A percentile compares a stretch with the other conserved stretches of the same genome.
phyloP scores from a whole-genome alignment of 2,329 filamentous ascomycete genomes.

The Penicillium sp. region DNA sequence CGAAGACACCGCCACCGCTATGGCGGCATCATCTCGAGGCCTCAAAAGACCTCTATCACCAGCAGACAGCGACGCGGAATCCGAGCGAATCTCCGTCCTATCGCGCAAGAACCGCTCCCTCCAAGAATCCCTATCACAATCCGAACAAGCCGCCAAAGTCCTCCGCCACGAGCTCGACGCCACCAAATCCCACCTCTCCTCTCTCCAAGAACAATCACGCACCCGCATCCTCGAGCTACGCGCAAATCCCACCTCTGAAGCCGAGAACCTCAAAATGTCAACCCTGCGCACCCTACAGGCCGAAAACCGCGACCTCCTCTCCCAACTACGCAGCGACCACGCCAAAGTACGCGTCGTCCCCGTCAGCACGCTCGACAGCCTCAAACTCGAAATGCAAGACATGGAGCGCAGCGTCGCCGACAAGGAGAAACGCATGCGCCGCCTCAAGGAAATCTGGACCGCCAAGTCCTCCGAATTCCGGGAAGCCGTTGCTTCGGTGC shows the following conservation, averaged over 20 bases:
- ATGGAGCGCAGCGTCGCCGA: conserved; percentile 65
- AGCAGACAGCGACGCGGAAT: conserved; percentile 51
- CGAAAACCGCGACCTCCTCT: conserved; percentile 79
- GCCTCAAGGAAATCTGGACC: conserved; percentile 89
- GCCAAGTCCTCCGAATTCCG: conserved; percentile 92
- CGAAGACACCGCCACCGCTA: conserved; percentile 21
- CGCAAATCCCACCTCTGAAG: conserved; percentile 85
- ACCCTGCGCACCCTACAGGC: conserved; percentile 73
- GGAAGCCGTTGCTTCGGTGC: conserved; percentile 83
- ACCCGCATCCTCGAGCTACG: conserved; percentile 82
- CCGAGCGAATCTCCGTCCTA: conserved; percentile 74
- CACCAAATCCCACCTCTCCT: conserved; percentile 66
- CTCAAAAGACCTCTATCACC: conserved; percentile 63
- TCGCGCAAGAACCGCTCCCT: conserved; percentile 83
- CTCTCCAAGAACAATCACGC: conserved; percentile 63
- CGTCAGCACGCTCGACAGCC: conserved; percentile 67
- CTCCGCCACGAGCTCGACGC: conserved; percentile 73
- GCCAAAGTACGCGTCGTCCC: conserved; percentile 63
- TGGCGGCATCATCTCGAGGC: conserved; percentile 39
- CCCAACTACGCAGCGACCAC: conserved; percentile 58
- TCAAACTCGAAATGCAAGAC: conserved; percentile 70
- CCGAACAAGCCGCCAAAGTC: conserved; percentile 66
- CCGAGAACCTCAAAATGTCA: conserved; percentile 76
- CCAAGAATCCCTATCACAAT: conserved; percentile 68
- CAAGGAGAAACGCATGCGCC: conserved; percentile 73